phyloP scores from a whole-genome alignment of 2,329 filamentous ascomycete genomes.

The Penicillium sp. region DNA sequence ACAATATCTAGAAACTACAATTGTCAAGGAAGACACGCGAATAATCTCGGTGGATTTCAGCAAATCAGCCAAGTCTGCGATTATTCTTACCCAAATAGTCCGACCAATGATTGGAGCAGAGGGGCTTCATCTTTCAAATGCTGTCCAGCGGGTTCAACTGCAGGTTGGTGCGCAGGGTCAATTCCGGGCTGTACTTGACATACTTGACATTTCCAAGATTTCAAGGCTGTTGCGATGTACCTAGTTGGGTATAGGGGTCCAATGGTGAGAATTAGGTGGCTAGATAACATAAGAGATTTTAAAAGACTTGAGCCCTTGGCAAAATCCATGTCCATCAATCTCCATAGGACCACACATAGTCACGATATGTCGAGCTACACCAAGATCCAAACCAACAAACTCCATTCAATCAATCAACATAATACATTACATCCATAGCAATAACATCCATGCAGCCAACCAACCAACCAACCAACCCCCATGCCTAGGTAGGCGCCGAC shows the following conservation, averaged over 20 bases:
- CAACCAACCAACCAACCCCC: background rate
- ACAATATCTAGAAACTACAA: background rate
- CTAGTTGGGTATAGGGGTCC: no score
- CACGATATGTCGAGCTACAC: no score
- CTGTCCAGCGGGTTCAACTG: background rate
- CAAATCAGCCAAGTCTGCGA: background rate
- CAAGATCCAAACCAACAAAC: background rate
- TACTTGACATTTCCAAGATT: background rate
- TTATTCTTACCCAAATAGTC: background rate
- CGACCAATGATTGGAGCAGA: background rate
- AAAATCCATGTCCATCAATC: no score
- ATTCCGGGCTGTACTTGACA: background rate
- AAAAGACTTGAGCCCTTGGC: no score
- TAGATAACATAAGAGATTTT: no score
- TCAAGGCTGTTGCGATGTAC: no score
- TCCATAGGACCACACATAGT: no score
- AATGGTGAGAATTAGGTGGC: no score
- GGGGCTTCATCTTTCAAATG: background rate
- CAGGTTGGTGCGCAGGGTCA: background rate
- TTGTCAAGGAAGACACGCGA: background rate
- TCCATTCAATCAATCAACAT: constrained; percentile 3
- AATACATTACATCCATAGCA: constrained; percentile 10
- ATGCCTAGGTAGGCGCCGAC: constrained; percentile 14
- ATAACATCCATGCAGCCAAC: background rate
- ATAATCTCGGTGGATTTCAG: background rate